These are phyloP conservation scores for Calocera viscosa DNA, from an alignment of 768 basidiomycete species.

Conservation along the genomic window DNA sequence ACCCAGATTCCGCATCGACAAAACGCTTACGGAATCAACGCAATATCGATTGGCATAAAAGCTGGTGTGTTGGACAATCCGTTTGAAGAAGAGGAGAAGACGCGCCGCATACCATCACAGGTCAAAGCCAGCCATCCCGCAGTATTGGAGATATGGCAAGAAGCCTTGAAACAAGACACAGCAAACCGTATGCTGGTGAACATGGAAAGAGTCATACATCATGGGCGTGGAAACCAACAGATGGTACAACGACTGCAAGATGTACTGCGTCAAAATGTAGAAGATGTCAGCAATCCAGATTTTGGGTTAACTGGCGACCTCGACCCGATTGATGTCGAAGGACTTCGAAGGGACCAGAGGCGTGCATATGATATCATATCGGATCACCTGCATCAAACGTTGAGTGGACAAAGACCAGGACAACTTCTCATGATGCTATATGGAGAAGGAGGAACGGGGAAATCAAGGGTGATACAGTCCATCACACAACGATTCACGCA, in stretches of 20 bases:
- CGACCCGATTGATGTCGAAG: conserved; percentile 7
- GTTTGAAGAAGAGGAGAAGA: too few species aligned
- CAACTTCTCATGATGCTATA: conserved; percentile 32
- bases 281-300: too few species aligned
- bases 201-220: not conserved
- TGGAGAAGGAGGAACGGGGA: conserved; percentile 37
- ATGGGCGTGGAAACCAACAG: not conserved
- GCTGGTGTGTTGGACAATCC: too few species aligned
- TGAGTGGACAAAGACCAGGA: conserved; percentile 15
- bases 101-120: too few species aligned
- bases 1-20: too few species aligned
- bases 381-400: conserved; percentile 21
- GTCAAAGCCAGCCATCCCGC: too few species aligned
- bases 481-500: conserved; percentile 29
- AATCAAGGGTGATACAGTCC: conserved; percentile 32
- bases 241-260: not conserved
- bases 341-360: conserved; percentile 28
- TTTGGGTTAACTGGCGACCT: not conserved
- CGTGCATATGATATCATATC: conserved; percentile 31
- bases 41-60: too few species aligned
- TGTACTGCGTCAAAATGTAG: not conserved
- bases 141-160: not conserved
- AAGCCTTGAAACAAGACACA: not conserved
- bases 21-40: too few species aligned
- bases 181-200: too few species aligned